phyloP scores from a whole-genome alignment of 495 filamentous ascomycete species.

The Glonium stellatum region DNA sequence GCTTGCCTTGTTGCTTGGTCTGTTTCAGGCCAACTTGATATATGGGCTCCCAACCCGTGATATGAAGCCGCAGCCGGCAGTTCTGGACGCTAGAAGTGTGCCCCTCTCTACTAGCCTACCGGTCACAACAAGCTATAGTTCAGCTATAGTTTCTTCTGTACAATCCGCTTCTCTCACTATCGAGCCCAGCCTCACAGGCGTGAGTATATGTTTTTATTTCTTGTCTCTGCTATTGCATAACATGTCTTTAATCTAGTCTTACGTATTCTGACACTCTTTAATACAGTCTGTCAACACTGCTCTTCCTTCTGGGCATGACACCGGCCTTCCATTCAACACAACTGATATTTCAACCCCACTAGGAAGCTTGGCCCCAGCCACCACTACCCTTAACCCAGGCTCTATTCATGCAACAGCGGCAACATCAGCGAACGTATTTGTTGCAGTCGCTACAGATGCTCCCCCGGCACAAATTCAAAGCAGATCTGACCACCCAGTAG shows the following conservation, averaged over 20 bases:
- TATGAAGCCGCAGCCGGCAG: background rate
- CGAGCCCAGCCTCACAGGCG: constrained; percentile 19
- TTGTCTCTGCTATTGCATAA: background rate
- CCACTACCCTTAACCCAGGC: constrained; percentile 23
- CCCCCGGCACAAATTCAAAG: constrained; percentile 32
- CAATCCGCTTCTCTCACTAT: constrained; percentile 19
- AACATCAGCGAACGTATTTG: constrained; percentile 31
- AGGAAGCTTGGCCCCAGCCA: constrained; percentile 22
- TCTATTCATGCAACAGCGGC: constrained; percentile 20
- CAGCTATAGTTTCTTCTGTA: constrained; percentile 10
- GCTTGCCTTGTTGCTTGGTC: constrained; percentile 14
- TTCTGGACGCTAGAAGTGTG: constrained; percentile 15
- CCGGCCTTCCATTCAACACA: constrained; percentile 15
- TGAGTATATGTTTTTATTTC: constrained; percentile 10
- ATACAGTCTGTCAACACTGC: constrained; percentile 17
- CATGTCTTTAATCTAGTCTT: background rate
- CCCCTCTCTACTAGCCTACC: constrained; percentile 10
- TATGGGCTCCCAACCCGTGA: constrained; percentile 11
- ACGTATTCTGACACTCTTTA: constrained; percentile 2
- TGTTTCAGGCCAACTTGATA: constrained; percentile 13
- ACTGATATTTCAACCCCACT: constrained; percentile 2
- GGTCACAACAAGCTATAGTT: constrained; percentile 25
- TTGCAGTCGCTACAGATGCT: constrained; percentile 32
- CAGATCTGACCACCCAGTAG: constrained; percentile 34
- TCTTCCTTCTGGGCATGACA: constrained; percentile 16